These are phyloP conservation scores for Cudoniella acicularis DNA, from an alignment of 495 filamentous ascomycete species.

Conservation along the genomic window DNA sequence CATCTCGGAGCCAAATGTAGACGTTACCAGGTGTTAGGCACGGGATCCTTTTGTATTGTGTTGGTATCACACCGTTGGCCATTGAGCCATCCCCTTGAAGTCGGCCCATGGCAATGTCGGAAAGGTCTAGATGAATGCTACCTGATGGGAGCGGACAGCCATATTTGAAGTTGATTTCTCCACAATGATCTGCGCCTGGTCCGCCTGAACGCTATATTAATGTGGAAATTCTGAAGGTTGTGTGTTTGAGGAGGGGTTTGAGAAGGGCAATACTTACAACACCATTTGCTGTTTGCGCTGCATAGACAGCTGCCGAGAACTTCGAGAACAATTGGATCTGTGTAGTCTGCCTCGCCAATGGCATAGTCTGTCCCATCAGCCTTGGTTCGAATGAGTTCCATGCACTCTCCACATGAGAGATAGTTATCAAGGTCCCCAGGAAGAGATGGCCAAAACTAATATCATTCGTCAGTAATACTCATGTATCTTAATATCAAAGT, in stretches of 20 bases:
- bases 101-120: slow-evolving; percentile 17
- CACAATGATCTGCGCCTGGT: slow-evolving; percentile 15
- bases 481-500: no score
- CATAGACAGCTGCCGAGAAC: slow-evolving; percentile 14
- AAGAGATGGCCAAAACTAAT: slow-evolving; percentile 16
- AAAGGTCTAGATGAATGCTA: slow-evolving; percentile 15
- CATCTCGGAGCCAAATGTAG: slow-evolving; percentile 17
- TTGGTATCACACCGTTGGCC: slow-evolving; percentile 11
- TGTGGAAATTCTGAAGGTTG: no score
- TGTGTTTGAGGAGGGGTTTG: no score
- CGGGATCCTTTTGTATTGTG: slow-evolving; percentile 10
- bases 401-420: slow-evolving; percentile 15
- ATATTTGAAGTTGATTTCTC: slow-evolving; percentile 17
- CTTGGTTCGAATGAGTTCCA: slow-evolving; percentile 10
- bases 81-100: slow-evolving; percentile 13
- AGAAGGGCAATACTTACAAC: slow-evolving; percentile 3
- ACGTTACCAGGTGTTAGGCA: slow-evolving; percentile 12
- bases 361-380: slow-evolving; percentile 13
- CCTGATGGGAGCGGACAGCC: slow-evolving; percentile 12
- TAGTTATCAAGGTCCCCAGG: slow-evolving; percentile 17
- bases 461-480: neutral
- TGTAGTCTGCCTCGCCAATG: slow-evolving; percentile 7
- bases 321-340: slow-evolving; percentile 14
- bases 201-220: neutral
- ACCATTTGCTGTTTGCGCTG: slow-evolving; percentile 15